Base-by-base conservation (phyloP, 768 basidiomycete species). In the Tubosaeta sp. region DNA sequence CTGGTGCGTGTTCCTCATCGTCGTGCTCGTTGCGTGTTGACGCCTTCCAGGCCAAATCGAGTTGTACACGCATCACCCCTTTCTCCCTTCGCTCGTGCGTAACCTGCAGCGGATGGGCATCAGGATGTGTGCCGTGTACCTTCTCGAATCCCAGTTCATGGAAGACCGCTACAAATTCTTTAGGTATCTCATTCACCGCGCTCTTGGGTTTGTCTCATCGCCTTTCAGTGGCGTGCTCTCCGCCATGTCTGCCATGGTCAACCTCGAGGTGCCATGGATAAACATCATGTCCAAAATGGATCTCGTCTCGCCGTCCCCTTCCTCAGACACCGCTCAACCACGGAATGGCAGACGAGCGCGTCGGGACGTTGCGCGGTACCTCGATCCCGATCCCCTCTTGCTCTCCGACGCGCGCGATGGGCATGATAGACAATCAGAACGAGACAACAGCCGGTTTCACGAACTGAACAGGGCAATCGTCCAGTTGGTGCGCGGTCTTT, bases 231-330 rank as follows among this genome's bases (percentile, higher is more conserved):
- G 96, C 18, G 95, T 98, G 8, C 77, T 99, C 50, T 90, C 90
- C 38, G 96, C 96, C 25, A 97, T 99, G 96, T 94, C 91, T 32
- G 94, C 95, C 25, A 99, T 99, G 96, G 90, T 98, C 31, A 94
- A 93, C 60, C 80, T 99, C 35, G 96, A 97, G 64, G 84, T 96
- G 31, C 94, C 94, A 1, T 94, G 93, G 87, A 86, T 99, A 54
- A 98, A 98, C 61, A 72, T 98, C 66, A 93, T 99, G 90, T 95
- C 92, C 39, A 99, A 99, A 71, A 98, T 99, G 96, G 96, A 99
- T 69, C 80, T 99, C 40, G 89, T 98, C 41, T 90, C 82, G 0
- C 24, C 59, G 1, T 30, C 55, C 2, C 9, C 59, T 6, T 69
- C 64, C 6, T 63, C 68, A 8, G 69, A 69, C 8, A 44, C 78